Evolutionary conservation across 78 protist genomes (phyloP), one percentile per base, ranked within the genome.

Genomic region (Dictyostelium brefeldianum): DNA sequence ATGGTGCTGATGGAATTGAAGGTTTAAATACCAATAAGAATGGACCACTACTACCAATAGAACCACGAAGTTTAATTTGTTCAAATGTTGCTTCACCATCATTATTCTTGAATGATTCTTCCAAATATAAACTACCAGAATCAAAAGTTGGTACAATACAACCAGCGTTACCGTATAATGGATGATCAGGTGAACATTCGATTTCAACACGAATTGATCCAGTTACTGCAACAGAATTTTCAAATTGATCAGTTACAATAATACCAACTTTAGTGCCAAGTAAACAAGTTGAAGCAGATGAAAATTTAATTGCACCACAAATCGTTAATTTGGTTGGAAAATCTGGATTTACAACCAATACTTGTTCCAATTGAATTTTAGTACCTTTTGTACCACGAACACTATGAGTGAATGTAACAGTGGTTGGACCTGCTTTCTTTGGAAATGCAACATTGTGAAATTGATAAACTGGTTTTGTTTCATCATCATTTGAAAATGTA

Each of bases 11-110:
- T 5, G 22, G 79, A 17, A 14, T 10, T 3, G 20, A 29, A 6
- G 91, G 47, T 5, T 69, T 71, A 22, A 87, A 87, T 14, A 36
- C 46, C 15, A 87, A 14, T 18, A 50, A 11, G 8, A 75, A 87
- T 14, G 79, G 59, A 10, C 81, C 81, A 14, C 78, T 75, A 1
- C 36, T 36, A 36, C 93, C 93, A 25, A 87, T 43, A 0, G 65
- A 48, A 10, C 65, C 84, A 10, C 31, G 46, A 4, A 87, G 70
- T 11, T 48, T 29, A 7, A 87, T 4, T 20, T 31, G 15, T 17
- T 62, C 71, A 62, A 87, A 87, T 17, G 70, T 51, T 1, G 93
- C 93, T 8, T 80, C 73, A 47, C 87, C 87, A 62, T 36, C 74
- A 27, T 15, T 31, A 9, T 59, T 1, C 11, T 78, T 78, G 56